Conservation (phyloP, 441 rosid species). For the Adansonia gregorii region DNA sequence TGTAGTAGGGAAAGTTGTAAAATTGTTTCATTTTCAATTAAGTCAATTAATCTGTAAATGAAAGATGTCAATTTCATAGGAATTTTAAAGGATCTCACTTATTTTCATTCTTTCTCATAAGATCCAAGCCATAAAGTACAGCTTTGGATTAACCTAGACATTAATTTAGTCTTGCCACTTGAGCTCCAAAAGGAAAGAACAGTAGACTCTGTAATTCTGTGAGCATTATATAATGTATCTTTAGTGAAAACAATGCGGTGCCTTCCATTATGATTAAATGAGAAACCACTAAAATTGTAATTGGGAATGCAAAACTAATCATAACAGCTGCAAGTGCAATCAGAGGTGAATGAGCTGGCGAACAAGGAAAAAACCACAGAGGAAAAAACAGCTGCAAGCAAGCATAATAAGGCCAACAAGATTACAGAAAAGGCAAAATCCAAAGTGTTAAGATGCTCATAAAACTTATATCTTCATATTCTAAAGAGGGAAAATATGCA, state of each 20-base stretch:
- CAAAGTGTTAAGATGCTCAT: neutral
- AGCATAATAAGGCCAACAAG: neutral
- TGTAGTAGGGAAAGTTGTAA: neutral
- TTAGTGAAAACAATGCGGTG: neutral
- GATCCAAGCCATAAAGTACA: neutral
- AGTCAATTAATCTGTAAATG: neutral
- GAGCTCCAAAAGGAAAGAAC: conserved; percentile 13
- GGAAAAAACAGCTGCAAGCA: neutral
- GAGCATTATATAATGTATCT: neutral
- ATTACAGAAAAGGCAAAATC: neutral
- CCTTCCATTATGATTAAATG: neutral
- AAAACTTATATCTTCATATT: neutral
- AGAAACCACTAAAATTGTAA: neutral
- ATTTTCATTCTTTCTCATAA: conserved; percentile 5
- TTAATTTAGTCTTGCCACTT: conserved; percentile 3
- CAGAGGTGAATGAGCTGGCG: neutral
- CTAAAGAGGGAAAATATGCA: neutral
- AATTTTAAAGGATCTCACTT: conserved; percentile 8
- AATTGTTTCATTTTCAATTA: neutral
- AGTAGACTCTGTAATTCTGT: neutral
- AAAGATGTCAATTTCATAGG: neutral
- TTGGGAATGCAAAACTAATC: neutral
- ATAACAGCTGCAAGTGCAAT: neutral
- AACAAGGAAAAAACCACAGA: neutral
- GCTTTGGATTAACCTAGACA: neutral